Evolutionary conservation across 352 stramenopile species (phyloP).

Genomic region (Globisporangium sylvaticum): DNA sequence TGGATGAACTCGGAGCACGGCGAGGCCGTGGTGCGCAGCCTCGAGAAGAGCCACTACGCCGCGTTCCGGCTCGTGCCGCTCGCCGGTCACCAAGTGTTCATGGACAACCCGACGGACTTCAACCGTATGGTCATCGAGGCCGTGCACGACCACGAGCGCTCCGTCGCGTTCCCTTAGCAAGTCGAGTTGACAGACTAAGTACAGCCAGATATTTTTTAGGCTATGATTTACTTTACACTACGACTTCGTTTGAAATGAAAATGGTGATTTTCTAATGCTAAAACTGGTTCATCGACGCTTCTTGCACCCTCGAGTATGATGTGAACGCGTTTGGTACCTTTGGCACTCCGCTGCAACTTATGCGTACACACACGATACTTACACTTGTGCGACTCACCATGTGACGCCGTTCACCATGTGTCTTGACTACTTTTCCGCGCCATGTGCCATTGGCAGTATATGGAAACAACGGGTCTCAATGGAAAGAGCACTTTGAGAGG

Average conservation of each 20-base stretch:
- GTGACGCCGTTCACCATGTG: neutral
- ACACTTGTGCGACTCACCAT: neutral
- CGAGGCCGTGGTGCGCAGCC: conserved; percentile 45
- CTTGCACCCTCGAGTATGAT: neutral
- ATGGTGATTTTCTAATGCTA: neutral
- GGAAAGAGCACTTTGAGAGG: neutral
- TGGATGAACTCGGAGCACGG: conserved; percentile 77
- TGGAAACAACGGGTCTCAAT: neutral
- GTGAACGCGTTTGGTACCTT: neutral
- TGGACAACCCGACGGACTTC: conserved; percentile 80
- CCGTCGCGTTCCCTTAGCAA: conserved; percentile 13
- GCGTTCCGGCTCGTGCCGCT: conserved; percentile 61
- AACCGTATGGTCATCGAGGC: conserved; percentile 68
- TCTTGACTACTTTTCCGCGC: neutral
- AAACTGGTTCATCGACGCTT: too few species aligned
- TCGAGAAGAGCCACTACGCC: conserved; percentile 64
- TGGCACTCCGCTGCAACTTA: neutral
- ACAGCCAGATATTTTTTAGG: too few species aligned
- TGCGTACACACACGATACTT: neutral
- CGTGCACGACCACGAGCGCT: conserved; percentile 59
- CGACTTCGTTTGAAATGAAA: neutral
- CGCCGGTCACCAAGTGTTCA: conserved; percentile 80
- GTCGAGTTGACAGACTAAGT: too few species aligned
- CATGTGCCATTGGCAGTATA: neutral
- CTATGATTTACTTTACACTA: neutral